phyloP scores from a whole-genome alignment of 1,284 basidiomycete genomes.

The Gymnopus androsaceus region DNA sequence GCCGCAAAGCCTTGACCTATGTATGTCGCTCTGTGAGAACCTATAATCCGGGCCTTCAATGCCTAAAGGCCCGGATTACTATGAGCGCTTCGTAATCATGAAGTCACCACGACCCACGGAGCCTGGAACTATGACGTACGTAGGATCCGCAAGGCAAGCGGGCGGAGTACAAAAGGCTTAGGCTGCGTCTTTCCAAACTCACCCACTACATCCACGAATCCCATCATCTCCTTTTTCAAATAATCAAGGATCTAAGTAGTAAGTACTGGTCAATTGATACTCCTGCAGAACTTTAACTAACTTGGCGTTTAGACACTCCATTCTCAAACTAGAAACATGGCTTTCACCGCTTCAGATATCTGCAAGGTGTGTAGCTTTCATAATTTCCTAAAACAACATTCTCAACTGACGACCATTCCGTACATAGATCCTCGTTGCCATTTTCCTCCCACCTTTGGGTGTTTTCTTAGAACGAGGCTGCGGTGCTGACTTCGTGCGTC shows the following conservation, averaged over 20 bases:
- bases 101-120: too few species aligned
- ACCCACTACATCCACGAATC: too few species aligned
- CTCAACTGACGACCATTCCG: slow-evolving; percentile 1
- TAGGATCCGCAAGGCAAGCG: not conserved
- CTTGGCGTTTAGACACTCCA: not conserved
- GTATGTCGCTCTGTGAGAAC: too few species aligned
- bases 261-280: too few species aligned
- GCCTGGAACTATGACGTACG: too few species aligned
- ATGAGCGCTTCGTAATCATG: not conserved
- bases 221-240: too few species aligned
- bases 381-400: too few species aligned
- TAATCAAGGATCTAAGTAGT: too few species aligned
- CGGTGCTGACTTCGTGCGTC: slow-evolving; percentile 61
- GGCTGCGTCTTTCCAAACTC: slow-evolving; percentile 8
- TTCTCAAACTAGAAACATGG: slow-evolving; percentile 48
- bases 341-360: slow-evolving; percentile 72
- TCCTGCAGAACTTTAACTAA: too few species aligned
- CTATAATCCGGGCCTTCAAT: too few species aligned
- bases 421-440: slow-evolving; percentile 56
- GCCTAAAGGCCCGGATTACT: too few species aligned
- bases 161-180: not conserved
- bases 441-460: slow-evolving; percentile 76
- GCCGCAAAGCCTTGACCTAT: too few species aligned
- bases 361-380: slow-evolving; percentile 61
- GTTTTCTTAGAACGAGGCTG: slow-evolving; percentile 83